phyloP scores from a whole-genome alignment of 805 yeast genomes.

The Kazachstania psychrophila region DNA sequence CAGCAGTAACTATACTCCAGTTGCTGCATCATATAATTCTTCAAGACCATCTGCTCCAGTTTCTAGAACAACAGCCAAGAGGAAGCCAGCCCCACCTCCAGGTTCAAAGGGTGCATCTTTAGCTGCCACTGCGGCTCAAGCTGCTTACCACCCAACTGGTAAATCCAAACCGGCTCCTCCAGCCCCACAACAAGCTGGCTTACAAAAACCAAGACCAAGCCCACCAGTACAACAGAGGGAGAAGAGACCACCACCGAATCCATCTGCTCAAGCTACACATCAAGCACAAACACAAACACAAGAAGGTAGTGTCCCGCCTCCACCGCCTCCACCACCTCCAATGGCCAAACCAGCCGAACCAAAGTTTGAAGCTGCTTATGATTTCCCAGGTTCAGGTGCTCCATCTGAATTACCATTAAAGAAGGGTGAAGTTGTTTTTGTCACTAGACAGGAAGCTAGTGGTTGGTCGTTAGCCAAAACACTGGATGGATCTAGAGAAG shows the following conservation, averaged over 20 bases:
- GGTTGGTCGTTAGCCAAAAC: slow-evolving; percentile 93
- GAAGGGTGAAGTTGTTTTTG: slow-evolving; percentile 66
- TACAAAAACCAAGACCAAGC: slow-evolving; percentile 5
- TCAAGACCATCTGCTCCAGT: slow-evolving; percentile 21
- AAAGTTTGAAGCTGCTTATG: slow-evolving; percentile 76
- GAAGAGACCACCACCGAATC: slow-evolving; percentile 28
- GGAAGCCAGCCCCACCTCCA: slow-evolving; percentile 31
- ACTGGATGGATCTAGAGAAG: slow-evolving; percentile 67
- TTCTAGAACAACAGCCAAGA: slow-evolving; percentile 20
- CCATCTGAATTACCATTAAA: slow-evolving; percentile 72
- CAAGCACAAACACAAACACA: slow-evolving; percentile 7
- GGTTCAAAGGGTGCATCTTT: slow-evolving; percentile 18
- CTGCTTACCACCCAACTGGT: slow-evolving; percentile 28
- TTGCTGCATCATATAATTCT: slow-evolving; percentile 8
- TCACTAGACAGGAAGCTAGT: slow-evolving; percentile 64
- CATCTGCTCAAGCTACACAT: slow-evolving; percentile 6
- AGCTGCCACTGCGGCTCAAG: slow-evolving; percentile 36
- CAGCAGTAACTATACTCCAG: too few species aligned
- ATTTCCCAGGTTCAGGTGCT: slow-evolving; percentile 77
- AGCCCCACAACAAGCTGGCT: slow-evolving; percentile 1
- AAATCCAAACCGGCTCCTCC: slow-evolving; percentile 22
- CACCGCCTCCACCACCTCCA: slow-evolving; percentile 72
- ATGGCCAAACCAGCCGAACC: slow-evolving; percentile 58
- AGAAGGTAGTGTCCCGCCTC: slow-evolving; percentile 29
- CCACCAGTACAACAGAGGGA: slow-evolving; percentile 40